Percentiles rank a stretch among this genome's conserved stretches.
These are phyloP conservation scores for Penicillium odoratum DNA, from an alignment of 495 filamentous ascomycete genomes.

Conservation along the genomic window DNA sequence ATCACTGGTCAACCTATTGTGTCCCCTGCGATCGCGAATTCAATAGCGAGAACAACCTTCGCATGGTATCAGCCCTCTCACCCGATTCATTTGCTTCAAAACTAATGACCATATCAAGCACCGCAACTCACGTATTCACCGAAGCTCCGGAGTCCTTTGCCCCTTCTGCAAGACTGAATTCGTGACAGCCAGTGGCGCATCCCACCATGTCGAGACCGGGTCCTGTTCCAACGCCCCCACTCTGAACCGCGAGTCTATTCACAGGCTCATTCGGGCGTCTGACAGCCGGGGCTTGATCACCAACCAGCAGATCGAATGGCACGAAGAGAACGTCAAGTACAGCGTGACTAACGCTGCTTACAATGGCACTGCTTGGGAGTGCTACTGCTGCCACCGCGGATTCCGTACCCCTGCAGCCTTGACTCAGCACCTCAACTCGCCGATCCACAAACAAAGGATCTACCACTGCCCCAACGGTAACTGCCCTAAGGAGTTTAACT, in stretches of 20 bases:
- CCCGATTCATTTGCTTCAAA: neutral
- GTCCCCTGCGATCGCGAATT: conserved; percentile 34
- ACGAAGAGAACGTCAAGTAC: conserved; percentile 19
- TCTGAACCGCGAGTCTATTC: conserved; percentile 42
- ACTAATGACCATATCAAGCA: conserved; percentile 36
- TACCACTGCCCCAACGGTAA: conserved; percentile 53
- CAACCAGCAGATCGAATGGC: conserved; percentile 40
- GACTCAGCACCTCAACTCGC: conserved; percentile 39
- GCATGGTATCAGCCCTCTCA: conserved; percentile 28
- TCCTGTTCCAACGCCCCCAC: conserved; percentile 35
- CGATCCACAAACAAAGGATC: conserved; percentile 42
- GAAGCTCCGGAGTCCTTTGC: conserved; percentile 32
- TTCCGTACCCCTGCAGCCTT: conserved; percentile 28
- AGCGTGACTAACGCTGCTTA: conserved; percentile 27
- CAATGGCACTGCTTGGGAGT: conserved; percentile 44
- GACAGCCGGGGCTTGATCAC: conserved; percentile 43
- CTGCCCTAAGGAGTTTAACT: conserved; percentile 48
- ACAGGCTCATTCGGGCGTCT: conserved; percentile 26
- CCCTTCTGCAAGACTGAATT: conserved; percentile 45
- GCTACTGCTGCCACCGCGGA: conserved; percentile 44
- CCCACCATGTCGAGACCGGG: conserved; percentile 47
- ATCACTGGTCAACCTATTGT: conserved; percentile 44
- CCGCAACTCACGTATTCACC: conserved; percentile 43
- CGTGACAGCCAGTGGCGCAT: conserved; percentile 42
- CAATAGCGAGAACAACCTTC: conserved; percentile 38